Conservation (phyloP, 2,329 filamentous ascomycete genomes). For the Plenodomus lindquistii region DNA sequence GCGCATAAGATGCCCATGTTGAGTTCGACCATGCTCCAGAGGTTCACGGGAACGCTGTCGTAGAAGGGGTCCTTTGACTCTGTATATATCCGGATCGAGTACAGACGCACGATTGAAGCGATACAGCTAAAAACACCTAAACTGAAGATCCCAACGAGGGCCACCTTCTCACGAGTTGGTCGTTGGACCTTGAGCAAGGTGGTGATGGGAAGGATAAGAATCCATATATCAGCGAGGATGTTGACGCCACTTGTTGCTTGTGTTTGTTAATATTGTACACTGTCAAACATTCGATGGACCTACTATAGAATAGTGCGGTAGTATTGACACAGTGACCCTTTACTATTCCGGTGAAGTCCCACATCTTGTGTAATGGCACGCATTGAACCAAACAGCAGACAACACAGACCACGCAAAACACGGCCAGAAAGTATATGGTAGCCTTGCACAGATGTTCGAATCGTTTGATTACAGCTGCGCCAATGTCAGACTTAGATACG, state of each 20-base stretch:
- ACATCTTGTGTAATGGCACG: conserved; percentile 36
- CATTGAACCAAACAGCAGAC: conserved; percentile 35
- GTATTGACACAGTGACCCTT: conserved; percentile 39
- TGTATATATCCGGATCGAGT: conserved; percentile 45
- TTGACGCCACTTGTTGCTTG: conserved; percentile 41
- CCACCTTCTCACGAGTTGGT: conserved; percentile 80
- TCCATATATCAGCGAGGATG: conserved; percentile 83
- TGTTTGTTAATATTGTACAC: not conserved
- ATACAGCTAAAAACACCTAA: conserved; percentile 87
- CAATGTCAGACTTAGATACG: not conserved
- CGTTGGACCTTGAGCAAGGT: conserved; percentile 82
- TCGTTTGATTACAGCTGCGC: conserved; percentile 23
- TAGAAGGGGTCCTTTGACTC: conserved; percentile 57
- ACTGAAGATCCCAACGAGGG: conserved; percentile 79
- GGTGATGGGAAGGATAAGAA: conserved; percentile 81
- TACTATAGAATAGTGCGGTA: conserved; percentile 41
- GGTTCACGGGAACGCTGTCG: conserved; percentile 81
- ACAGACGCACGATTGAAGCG: conserved; percentile 69
- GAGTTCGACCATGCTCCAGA: conserved; percentile 92
- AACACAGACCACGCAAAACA: conserved; percentile 32
- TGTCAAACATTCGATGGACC: not conserved
- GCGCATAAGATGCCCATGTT: conserved; percentile 87
- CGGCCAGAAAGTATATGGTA: conserved; percentile 30
- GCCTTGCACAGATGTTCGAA: conserved; percentile 27
- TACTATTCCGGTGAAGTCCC: conserved; percentile 34